These are phyloP conservation scores for Osmozyma mogii DNA, from an alignment of 805 yeast genomes.

Conservation along the genomic window DNA sequence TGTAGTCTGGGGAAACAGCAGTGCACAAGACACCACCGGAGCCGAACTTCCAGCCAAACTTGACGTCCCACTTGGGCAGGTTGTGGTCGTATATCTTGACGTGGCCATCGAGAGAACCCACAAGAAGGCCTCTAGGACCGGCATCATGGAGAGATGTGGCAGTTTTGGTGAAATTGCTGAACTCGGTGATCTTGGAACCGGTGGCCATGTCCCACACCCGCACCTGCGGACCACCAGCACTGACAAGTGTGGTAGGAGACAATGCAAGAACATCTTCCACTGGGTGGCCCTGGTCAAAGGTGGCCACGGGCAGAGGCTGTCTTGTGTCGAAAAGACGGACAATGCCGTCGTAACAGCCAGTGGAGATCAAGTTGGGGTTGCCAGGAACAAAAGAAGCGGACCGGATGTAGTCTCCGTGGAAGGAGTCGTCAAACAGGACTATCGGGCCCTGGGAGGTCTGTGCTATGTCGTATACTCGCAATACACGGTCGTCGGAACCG, in stretches of 20 bases:
- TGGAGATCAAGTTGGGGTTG: slow-evolving; percentile 70
- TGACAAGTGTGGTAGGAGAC: slow-evolving; percentile 65
- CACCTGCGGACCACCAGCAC: slow-evolving; percentile 74
- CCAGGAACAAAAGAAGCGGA: slow-evolving; percentile 70
- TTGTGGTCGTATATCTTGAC: slow-evolving; percentile 86
- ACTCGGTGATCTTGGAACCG: slow-evolving; percentile 59
- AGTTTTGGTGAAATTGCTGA: slow-evolving; percentile 86
- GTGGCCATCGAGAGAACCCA: slow-evolving; percentile 96
- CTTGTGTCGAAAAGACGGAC: slow-evolving; percentile 83
- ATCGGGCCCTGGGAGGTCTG: slow-evolving; percentile 65
- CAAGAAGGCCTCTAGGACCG: slow-evolving; percentile 72
- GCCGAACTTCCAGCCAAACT: slow-evolving; percentile 96
- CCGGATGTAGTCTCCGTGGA: slow-evolving; percentile 84
- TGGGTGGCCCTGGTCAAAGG: slow-evolving; percentile 67
- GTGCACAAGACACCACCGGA: slow-evolving; percentile 78
- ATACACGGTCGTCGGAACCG: slow-evolving; percentile 86
- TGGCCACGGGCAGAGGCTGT: slow-evolving; percentile 37
- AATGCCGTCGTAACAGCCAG: slow-evolving; percentile 90
- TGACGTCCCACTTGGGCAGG: slow-evolving; percentile 71
- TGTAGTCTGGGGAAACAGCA: slow-evolving; percentile 76
- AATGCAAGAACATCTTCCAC: slow-evolving; percentile 78
- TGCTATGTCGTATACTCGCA: slow-evolving; percentile 81
- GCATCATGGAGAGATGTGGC: slow-evolving; percentile 78
- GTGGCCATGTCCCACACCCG: slow-evolving; percentile 90
- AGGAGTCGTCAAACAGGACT: slow-evolving; percentile 47